Evolutionary conservation across 495 filamentous ascomycete species (phyloP).

Genomic region (Polyplosphaeria fusca): DNA sequence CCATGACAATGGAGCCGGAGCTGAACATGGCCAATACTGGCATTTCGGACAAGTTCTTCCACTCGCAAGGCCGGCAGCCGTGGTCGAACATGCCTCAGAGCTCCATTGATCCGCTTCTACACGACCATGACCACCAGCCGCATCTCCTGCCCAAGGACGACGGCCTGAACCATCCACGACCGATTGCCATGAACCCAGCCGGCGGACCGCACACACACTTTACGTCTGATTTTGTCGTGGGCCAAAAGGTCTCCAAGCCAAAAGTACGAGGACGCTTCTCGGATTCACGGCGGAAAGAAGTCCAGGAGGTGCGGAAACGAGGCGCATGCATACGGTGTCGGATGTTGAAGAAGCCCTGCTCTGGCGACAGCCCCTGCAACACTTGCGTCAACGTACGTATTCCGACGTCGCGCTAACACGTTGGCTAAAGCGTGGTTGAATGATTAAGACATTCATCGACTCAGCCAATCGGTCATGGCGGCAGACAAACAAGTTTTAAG

Average conservation of each 20-base stretch:
- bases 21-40: slow-evolving; percentile 26
- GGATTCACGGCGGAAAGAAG: slow-evolving; percentile 66
- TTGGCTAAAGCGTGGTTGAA: too few species aligned
- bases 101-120: slow-evolving; percentile 37
- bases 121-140: slow-evolving; percentile 11
- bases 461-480: too few species aligned
- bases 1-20: slow-evolving; percentile 37
- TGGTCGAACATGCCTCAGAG: slow-evolving; percentile 17
- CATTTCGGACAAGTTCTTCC: slow-evolving; percentile 38
- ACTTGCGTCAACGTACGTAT: slow-evolving; percentile 77
- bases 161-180: slow-evolving; percentile 46
- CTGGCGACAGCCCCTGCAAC: slow-evolving; percentile 72
- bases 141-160: slow-evolving; percentile 15
- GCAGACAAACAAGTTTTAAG: too few species aligned
- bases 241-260: slow-evolving; percentile 45
- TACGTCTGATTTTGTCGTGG: slow-evolving; percentile 54
- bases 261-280: slow-evolving; percentile 69
- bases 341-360: slow-evolving; percentile 84
- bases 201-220: slow-evolving; percentile 55
- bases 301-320: slow-evolving; percentile 73
- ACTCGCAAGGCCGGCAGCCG: slow-evolving; percentile 12
- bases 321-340: slow-evolving; percentile 84
- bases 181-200: slow-evolving; percentile 57
- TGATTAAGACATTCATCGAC: too few species aligned
- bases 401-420: too few species aligned